phyloP scores from a whole-genome alignment of 2,329 filamentous ascomycete genomes.

The Verticillium nonalfalfae region DNA sequence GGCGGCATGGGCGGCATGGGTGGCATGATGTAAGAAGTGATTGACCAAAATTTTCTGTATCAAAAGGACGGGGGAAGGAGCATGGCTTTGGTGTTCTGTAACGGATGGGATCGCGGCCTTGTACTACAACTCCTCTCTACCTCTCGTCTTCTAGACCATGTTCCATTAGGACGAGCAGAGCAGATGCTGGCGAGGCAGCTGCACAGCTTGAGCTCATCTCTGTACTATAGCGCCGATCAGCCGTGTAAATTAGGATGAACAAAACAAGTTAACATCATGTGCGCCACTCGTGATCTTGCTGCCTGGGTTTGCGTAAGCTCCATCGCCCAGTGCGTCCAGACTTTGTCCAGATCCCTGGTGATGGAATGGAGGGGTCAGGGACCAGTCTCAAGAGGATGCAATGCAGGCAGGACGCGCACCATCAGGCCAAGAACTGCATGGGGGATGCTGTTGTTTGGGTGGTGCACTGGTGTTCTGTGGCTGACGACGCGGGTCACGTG shows the following conservation, averaged over 20 bases:
- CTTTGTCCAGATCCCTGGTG: background rate
- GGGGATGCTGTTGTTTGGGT: background rate
- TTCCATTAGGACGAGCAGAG: conserved; percentile 3
- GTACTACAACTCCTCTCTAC: conserved; percentile 28
- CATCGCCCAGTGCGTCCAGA: background rate
- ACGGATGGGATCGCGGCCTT: conserved; percentile 26
- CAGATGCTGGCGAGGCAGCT: conserved; percentile 8
- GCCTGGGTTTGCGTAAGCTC: background rate
- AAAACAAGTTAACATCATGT: background rate
- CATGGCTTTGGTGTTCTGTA: conserved; percentile 44
- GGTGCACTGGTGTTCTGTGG: background rate
- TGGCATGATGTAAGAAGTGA: conserved; percentile 51
- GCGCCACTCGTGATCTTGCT: background rate
- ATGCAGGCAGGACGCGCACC: background rate
- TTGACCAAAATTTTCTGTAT: conserved; percentile 14
- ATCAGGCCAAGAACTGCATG: background rate
- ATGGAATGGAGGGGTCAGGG: background rate
- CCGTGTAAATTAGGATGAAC: conserved; percentile 10
- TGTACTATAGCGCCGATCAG: conserved; percentile 13
- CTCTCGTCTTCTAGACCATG: conserved; percentile 14
- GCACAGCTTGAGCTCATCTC: conserved; percentile 8
- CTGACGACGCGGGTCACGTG: conserved; percentile 9
- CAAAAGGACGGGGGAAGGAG: conserved; percentile 26
- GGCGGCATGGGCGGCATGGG: conserved; percentile 54
- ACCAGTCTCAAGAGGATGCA: background rate